Base-by-base conservation (phyloP, 164 flowering plant genomes). In the Annona cherimola region DNA sequence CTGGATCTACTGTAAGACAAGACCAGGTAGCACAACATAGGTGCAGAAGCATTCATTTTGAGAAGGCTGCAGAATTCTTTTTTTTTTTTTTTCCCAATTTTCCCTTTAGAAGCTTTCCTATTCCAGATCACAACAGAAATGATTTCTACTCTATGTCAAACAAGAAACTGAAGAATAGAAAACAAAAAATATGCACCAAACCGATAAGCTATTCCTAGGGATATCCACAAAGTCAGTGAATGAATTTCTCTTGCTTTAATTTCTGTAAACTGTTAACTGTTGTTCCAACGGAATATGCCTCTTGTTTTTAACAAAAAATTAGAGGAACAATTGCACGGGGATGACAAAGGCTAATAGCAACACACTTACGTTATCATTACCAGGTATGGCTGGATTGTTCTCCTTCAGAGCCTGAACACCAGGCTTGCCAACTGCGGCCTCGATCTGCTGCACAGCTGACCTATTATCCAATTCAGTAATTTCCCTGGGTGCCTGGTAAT, bases 331-430 rank as follows among this genome's bases (percentile, higher is more conserved):
- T 50, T 9, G 50, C 4, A 54, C 39, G 55, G n/a, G 1, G 35
- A 26, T 26, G 35, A 5, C n/a, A 55, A 57, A 43, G 16, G 20
- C 11, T 3, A 40, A 59, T 14, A 40, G 11, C 4, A 20, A 50
- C 42, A 5, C 63, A 76, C 98, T 86, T 85, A 92, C 98, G 83
- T 83, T 83, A 77, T 82, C 88, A 77, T 84, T 83, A 63, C 69
- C 72, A 78, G 75, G 76, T 18, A 78, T 7, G 42, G 63, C 69
- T 61, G 67, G 74, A 61, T 75, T 78, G 55, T 72, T 83, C 79
- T 84, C 88, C 73, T 81, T 80, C 77, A 68, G 65, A 65, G 74
- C 35, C 68, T 40, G 83, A 40, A 63, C 68, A 68, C 60, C 77
- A 76, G 82, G 71, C 62, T 76, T 86, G 63, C 66, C 74, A 61